Evolutionary conservation across 139 green algal species (phyloP), one percentile per base, ranked within the genome.

Genomic region (Monoraphidium neglectum): DNA sequence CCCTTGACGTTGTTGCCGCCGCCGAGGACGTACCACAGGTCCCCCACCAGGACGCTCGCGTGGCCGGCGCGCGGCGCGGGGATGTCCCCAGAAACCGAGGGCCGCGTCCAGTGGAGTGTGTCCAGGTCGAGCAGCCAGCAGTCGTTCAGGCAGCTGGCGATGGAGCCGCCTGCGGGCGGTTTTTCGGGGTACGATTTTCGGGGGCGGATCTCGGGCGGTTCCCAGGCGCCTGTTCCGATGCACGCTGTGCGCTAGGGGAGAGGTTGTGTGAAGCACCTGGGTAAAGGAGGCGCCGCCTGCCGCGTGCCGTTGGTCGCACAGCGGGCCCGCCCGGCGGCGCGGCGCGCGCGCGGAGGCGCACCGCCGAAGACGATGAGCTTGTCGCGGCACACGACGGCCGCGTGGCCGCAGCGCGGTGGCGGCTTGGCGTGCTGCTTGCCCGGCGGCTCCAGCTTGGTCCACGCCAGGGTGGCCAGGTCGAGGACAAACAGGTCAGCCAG

Each of bases 101-200:
- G 84, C 54, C 80, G 57, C n/a, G 57, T 76, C 92, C 92, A 96
- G 13, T 73, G 67, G 62, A 92, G 65, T 1, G 81, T 91, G 3
- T 92, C 61, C 0, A 91, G 93, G 87, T 99, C 95, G 47, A 98
- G 82, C 38, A 94, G 49, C 38, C 87, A 76, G 57, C 97, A 15
- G 84, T 98, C 93, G 40, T 91, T 89, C 88, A 89, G 97, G 90
- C 95, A 98, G 46, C 83, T 88, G 12, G 92, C 91, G 43, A 97
- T 82, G 16, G 86, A 93, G 76, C 95, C 95, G 33, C 95, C 95
- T 89, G 78, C 0, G 5, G 26, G 21, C 33, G 66, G 30, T 46
- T 36, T 46, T 26, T 26, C 24, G 54, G 54, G 13, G 6, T 35
- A 18, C 54, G 54, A 12, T 28, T 35, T 32, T 35, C 8, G 24